Base-by-base conservation (phyloP, 148 eudicot genomes). In the Vaccinium macrocarpon region DNA sequence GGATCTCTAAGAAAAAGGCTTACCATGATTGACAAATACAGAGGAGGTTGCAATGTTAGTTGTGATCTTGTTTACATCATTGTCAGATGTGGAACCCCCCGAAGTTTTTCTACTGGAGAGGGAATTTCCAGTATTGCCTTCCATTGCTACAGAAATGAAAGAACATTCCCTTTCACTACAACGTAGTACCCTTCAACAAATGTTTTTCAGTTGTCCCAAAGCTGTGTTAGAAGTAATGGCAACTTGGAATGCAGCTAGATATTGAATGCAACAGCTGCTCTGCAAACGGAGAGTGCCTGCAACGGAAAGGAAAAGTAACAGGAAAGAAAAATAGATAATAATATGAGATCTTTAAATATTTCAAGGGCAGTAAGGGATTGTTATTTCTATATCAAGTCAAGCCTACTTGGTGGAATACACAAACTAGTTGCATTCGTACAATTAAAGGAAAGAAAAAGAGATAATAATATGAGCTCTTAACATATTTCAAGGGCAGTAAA, bases 21-120 rank as follows among this genome's bases (percentile, higher is more conserved):
- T 79, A 83, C 88, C 88, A 70, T 86, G 85, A 59, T 82, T 87
- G 61, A 87, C 82, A 48, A 81, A 84, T 11, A 68, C 84, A 51
- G 82, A 16, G 38, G 86, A 1, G 38, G 81, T 84, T 52, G 53
- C 57, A 66, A 70, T 82, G 27, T 81, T 81, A 11, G 81, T 79
- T 84, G 38, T 75, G 2, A 55, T 74, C 80, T 21, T 76, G 78
- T 82, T 84, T 35, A 62, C 35, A 52, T 84, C 87, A 76, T 46
- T 77, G 15, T 32, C 42, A 61, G 86, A 82, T 77, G 84, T 62
- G 18, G 82, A 42, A 35, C 19, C 81, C 59, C 81, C 86, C 6
- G 42, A 84, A 55, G 86, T 50, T 62, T 68, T 87, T 82, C 84
- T 83, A 62, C 27, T 50, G 76, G 82, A 82, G 50, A 50, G 35